Base-by-base conservation (phyloP, 1,139 yeast species). In the Protomyces macrosporus region DNA sequence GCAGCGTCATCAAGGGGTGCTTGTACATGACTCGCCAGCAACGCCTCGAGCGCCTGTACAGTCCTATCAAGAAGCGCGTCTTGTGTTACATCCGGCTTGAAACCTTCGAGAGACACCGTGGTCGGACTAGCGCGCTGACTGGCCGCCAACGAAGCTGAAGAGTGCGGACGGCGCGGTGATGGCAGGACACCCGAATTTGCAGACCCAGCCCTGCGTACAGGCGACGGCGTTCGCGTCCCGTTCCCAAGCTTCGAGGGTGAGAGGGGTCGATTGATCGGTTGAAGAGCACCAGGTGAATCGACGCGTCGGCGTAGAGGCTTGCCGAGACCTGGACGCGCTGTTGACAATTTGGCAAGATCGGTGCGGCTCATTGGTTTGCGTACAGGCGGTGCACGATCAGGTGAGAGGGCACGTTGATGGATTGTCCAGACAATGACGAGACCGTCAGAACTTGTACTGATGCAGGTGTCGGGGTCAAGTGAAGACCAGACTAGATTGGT, bases 231-330 rank as follows among this genome's bases (percentile, higher is more conserved):
- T 9, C 30, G 35, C 9, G 14, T 7, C n/a, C 35, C 36, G 4
- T 33, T 34, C 3, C 56, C 52, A 14, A 58, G 53, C 23, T 58
- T 58, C 16, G 62, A 58, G 3, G 62, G 62, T n/a, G 62, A 58
- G 16, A 58, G 53, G 6, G 56, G 45, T 35, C 56, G 23, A 6
- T 33, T 34, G 5, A 56, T 52, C 5, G 62, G 33, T 9, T n/a
- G 34, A 3, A 32, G 14, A 6, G 33, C 12, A 3, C 56, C 40
- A 4, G 62, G 55, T 4, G 53, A 33, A 12, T 51, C 53, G 2
- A 52, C 35, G 16, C 54, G 51, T 5, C 62, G 51, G 14, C 53
- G 14, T 4, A 50, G 34, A 7, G 61, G 39, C 34, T 39, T 37
- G n/a, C 23, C 10, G 12, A 53, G 23, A 10, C 53, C 42, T 32